Percentiles rank a stretch among this genome's conserved stretches.
Conservation (phyloP, 352 stramenopile species). For the Globisporangium solare region DNA sequence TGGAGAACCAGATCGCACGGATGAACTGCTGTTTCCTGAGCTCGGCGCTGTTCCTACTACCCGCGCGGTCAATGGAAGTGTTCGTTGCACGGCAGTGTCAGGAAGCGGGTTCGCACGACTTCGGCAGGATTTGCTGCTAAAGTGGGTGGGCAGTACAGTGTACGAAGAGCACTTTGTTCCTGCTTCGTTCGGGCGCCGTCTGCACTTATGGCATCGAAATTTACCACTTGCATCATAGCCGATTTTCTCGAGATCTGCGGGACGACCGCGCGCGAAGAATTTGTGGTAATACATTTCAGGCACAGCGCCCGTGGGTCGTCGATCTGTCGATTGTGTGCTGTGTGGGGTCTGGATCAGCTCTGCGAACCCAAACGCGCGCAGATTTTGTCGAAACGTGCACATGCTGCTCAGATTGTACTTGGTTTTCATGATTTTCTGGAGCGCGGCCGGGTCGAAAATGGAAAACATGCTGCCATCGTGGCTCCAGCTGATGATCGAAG, state of each 20-base stretch:
- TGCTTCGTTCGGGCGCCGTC: conserved; percentile 8
- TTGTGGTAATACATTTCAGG: conserved; percentile 9
- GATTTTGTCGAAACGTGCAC: conserved; percentile 5
- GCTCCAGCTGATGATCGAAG: conserved; percentile 4
- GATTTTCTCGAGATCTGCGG: conserved; percentile 8
- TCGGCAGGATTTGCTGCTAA: not conserved
- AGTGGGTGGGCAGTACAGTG: conserved; percentile 1
- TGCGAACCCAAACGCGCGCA: not conserved
- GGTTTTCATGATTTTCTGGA: conserved; percentile 2
- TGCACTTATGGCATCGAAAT: conserved; percentile 10
- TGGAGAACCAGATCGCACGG: not conserved
- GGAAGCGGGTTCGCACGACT: not conserved
- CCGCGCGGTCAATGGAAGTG: no score
- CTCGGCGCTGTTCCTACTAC: no score
- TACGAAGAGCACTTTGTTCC: conserved; percentile 7
- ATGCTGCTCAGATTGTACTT: conserved; percentile 4
- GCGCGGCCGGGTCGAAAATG: not conserved
- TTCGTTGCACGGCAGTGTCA: no score
- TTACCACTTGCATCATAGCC: conserved; percentile 10
- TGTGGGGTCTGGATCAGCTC: not conserved
- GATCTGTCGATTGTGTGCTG: not conserved
- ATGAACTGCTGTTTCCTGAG: no score
- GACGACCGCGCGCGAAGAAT: conserved; percentile 5
- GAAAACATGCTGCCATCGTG: not conserved
- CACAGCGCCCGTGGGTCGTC: not conserved